phyloP scores from a whole-genome alignment of 2,329 filamentous ascomycete species.

The Phaeosphaeriaceae sp. region DNA sequence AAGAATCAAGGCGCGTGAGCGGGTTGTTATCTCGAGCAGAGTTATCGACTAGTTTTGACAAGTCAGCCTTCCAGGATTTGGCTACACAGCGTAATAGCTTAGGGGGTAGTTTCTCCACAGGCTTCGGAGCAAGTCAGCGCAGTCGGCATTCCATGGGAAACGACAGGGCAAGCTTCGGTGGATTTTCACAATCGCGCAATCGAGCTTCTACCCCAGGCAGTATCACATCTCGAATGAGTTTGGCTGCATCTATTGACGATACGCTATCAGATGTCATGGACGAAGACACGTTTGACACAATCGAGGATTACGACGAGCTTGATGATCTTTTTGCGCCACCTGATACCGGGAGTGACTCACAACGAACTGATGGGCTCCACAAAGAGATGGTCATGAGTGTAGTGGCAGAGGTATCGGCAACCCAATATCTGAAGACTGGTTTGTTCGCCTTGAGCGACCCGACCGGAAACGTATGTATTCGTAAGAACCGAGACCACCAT shows the following conservation, averaged over 20 bases:
- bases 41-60: constrained; percentile 82
- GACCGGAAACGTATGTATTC: constrained; percentile 19
- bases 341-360: constrained; percentile 35
- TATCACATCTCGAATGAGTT: constrained; percentile 46
- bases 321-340: constrained; percentile 46
- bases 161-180: constrained; percentile 66
- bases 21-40: constrained; percentile 88
- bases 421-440: constrained; percentile 35
- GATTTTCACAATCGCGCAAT: constrained; percentile 50
- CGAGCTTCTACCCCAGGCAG: constrained; percentile 64
- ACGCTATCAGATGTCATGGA: constrained; percentile 47
- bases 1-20: constrained; percentile 80
- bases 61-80: constrained; percentile 78
- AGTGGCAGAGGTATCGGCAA: constrained; percentile 42
- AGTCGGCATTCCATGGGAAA: constrained; percentile 78
- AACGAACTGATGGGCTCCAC: constrained; percentile 45
- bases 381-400: constrained; percentile 49
- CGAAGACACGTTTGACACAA: constrained; percentile 46
- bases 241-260: constrained; percentile 47
- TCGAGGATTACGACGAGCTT: constrained; percentile 49
- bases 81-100: constrained; percentile 55
- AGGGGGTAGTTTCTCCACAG: constrained; percentile 50
- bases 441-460: constrained; percentile 32
- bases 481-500: neutral
- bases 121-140: constrained; percentile 60